Percentiles rank a stretch among this genome's conserved stretches.
These are phyloP conservation scores for Psilocybe subaeruginosa DNA, from an alignment of 768 basidiomycete genomes.

Conservation along the genomic window DNA sequence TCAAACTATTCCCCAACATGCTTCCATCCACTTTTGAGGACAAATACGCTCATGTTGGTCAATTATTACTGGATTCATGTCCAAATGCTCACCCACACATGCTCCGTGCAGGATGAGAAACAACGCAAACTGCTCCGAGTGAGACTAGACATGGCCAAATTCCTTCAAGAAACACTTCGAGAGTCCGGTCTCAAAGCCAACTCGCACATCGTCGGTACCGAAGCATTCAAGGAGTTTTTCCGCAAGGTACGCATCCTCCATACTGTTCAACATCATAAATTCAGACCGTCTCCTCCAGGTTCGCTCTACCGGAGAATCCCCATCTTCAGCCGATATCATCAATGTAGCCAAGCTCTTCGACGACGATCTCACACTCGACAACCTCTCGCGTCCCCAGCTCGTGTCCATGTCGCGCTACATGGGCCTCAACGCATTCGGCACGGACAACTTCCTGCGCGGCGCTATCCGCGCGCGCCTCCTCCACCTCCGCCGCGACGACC, in stretches of 20 bases:
- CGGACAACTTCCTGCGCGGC: constrained; percentile 96
- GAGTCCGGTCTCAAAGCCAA: constrained; percentile 94
- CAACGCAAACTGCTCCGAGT: constrained; percentile 94
- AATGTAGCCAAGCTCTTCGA: constrained; percentile 97
- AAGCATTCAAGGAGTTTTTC: constrained; percentile 99
- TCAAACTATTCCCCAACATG: constrained; percentile 99
- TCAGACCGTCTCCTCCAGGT: constrained; percentile 48
- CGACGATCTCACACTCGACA: constrained; percentile 97
- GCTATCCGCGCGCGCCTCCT: constrained; percentile 84
- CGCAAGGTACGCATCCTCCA: constrained; percentile 65
- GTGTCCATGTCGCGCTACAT: constrained; percentile 98
- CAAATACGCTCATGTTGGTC: constrained; percentile 83
- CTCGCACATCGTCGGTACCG: constrained; percentile 89
- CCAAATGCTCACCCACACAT: neutral
- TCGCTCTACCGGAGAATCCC: constrained; percentile 93
- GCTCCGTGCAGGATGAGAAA: constrained; percentile 85
- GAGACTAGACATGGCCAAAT: constrained; percentile 98
- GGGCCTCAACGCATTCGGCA: constrained; percentile 98
- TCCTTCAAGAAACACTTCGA: constrained; percentile 94
- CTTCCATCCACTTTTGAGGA: constrained; percentile 98
- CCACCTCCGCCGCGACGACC: constrained; percentile 88
- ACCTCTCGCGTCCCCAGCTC: constrained; percentile 96
- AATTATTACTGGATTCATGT: neutral
- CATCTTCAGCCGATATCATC: constrained; percentile 86
- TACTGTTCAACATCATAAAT: neutral